phyloP scores from a whole-genome alignment of 1,284 basidiomycete species.

The Anthracocystis walkeri region DNA sequence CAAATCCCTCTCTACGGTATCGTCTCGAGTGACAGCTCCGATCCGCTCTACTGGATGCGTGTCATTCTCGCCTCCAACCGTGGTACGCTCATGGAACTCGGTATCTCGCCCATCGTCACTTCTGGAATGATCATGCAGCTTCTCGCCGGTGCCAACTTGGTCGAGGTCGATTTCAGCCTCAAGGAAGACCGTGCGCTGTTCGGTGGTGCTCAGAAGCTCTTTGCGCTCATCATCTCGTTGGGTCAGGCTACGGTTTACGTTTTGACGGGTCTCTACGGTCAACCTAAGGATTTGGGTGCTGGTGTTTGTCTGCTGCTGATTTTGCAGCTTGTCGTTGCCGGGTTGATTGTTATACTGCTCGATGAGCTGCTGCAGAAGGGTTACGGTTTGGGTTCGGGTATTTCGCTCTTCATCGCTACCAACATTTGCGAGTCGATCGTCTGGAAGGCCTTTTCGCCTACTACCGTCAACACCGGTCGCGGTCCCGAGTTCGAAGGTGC shows the following conservation, averaged over 20 bases:
- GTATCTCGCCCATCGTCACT: slow-evolving; percentile 96
- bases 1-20: slow-evolving; percentile 69
- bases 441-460: slow-evolving; percentile 99
- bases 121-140: slow-evolving; percentile 99
- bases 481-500: slow-evolving; percentile 99
- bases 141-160: slow-evolving; percentile 93
- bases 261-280: slow-evolving; percentile 94
- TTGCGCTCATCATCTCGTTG: slow-evolving; percentile 94
- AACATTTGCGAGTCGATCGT: slow-evolving; percentile 99
- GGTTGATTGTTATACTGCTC: slow-evolving; percentile 96
- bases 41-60: slow-evolving; percentile 99
- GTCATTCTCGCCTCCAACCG: slow-evolving; percentile 98
- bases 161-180: slow-evolving; percentile 95
- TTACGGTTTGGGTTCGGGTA: slow-evolving; percentile 97
- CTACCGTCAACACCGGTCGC: slow-evolving; percentile 96
- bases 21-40: slow-evolving; percentile 71
- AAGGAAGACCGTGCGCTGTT: slow-evolving; percentile 98
- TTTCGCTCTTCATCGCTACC: slow-evolving; percentile 98
- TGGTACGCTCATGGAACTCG: slow-evolving; percentile 98
- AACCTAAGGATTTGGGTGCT: slow-evolving; percentile 91
- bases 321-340: slow-evolving; percentile 91
- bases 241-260: slow-evolving; percentile 98
- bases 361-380: slow-evolving; percentile 99
- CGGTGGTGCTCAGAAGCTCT: slow-evolving; percentile 95
- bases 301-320: slow-evolving; percentile 95